Evolutionary conservation across 495 filamentous ascomycete genomes (phyloP), one percentile per base, ranked within the genome.

Genomic region (Penicillium paxilli): DNA sequence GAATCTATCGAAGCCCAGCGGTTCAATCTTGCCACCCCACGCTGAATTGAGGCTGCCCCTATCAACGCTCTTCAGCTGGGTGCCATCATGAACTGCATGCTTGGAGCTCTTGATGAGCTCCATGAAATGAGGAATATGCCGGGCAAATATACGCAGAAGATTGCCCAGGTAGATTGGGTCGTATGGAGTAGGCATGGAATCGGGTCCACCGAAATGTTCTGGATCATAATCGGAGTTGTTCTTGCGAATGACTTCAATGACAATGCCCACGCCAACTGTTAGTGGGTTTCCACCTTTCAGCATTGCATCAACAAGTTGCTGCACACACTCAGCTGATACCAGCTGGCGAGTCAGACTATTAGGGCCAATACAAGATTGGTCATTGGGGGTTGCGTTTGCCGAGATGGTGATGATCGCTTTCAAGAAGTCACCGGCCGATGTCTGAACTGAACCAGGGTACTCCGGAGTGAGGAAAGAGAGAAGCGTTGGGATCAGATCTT

Each of bases 161-260:
- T 86, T 91, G 12, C 94, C 94, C 5, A 99, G 87, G 60, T 98
- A 99, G 50, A 99, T 99, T 5, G 94, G 95, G 64, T 99, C 94
- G 44, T 89, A 87, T 58, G 84, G 87, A 10, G 90, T 90, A 3
- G 92, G 91, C 47, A 83, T 71, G 9, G 88, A 81, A 54, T 91
- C 87, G 30, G 89, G 84, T 44, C 89, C 87, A 42, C 86, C 78
- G 40, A 89, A 81, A 56, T 89, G 87, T 57, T 98, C 95, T 3
- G 92, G 88, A 60, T 99, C 94, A 63, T 99, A 99, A 69, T 99
- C 94, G 1, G 95, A 98, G 64, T 99, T 99, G 64, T 99, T 99
- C 75, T 99, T 99, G 45, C 94, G 83, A 62, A 99, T 99, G 23
- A 99, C 94, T 69, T 99, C 94, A 58, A 99, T 98, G 11, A 99